phyloP scores from a whole-genome alignment of 495 filamentous ascomycete genomes.

The Lepraria neglecta region DNA sequence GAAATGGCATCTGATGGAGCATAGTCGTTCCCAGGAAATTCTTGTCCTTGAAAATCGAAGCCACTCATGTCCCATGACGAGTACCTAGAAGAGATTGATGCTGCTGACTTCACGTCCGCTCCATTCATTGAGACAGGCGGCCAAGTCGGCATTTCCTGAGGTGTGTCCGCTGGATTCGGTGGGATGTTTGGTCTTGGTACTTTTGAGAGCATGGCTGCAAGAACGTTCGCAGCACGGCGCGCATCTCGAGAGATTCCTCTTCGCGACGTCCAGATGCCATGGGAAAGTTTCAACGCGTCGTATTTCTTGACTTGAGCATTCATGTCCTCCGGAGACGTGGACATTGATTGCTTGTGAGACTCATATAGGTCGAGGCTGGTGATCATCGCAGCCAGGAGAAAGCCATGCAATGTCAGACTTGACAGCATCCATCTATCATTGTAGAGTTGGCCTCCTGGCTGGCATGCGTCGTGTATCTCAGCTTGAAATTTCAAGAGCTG shows the following conservation, averaged over 20 bases:
- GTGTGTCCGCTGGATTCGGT: neutral
- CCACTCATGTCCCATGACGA: neutral
- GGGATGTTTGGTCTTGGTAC: neutral
- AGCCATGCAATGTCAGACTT: slow-evolving; percentile 41
- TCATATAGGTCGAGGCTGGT: too few relatives aligned
- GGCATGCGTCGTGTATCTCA: slow-evolving; percentile 34
- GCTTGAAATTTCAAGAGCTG: slow-evolving; percentile 36
- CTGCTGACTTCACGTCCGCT: neutral
- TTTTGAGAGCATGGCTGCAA: slow-evolving; percentile 8
- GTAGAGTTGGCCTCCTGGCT: slow-evolving; percentile 39
- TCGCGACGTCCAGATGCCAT: too few relatives aligned
- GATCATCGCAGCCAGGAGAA: slow-evolving; percentile 48
- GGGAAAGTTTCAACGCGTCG: too few relatives aligned
- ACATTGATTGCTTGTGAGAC: too few relatives aligned
- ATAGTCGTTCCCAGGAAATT: neutral
- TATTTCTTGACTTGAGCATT: too few relatives aligned
- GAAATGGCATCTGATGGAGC: neutral
- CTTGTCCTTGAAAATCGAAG: neutral
- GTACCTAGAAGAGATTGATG: neutral
- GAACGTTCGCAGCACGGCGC: slow-evolving; percentile 22
- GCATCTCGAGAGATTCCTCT: slow-evolving; percentile 16
- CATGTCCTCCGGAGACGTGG: too few relatives aligned
- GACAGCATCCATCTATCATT: slow-evolving; percentile 45
- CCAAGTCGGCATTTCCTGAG: neutral
- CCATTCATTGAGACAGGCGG: neutral